A percentile compares a stretch with the other conserved stretches of the same genome.
These are phyloP conservation scores for Leucocoprinus leucothites DNA, from an alignment of 768 basidiomycete genomes.

Conservation along the genomic window DNA sequence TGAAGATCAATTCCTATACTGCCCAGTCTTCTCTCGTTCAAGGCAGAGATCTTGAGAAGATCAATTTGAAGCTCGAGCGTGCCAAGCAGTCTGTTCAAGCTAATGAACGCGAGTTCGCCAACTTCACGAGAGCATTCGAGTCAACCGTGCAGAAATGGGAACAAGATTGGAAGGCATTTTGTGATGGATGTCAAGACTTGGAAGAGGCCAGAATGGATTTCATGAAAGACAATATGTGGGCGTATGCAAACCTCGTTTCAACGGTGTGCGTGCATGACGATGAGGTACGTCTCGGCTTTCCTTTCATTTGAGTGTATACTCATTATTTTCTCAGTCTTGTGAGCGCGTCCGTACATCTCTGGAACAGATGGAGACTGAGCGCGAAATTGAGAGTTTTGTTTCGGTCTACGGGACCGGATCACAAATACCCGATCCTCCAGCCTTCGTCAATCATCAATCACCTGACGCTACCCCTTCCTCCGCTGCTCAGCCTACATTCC, in stretches of 20 bases:
- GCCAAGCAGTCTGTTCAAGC: slow-evolving; percentile 88
- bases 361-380: slow-evolving; percentile 85
- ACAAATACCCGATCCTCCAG: slow-evolving; percentile 82
- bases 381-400: slow-evolving; percentile 89
- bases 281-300: slow-evolving; percentile 54
- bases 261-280: slow-evolving; percentile 95
- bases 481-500: slow-evolving; percentile 52
- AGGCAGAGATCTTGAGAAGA: slow-evolving; percentile 91
- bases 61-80: slow-evolving; percentile 81
- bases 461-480: slow-evolving; percentile 63
- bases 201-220: slow-evolving; percentile 95
- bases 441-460: slow-evolving; percentile 79
- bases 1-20: slow-evolving; percentile 91
- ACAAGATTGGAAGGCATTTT: slow-evolving; percentile 89
- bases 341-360: slow-evolving; percentile 84
- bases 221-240: slow-evolving; percentile 94
- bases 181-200: slow-evolving; percentile 92
- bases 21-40: slow-evolving; percentile 90
- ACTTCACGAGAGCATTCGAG: slow-evolving; percentile 74
- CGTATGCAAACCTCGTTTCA: slow-evolving; percentile 94
- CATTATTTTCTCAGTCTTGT: slow-evolving; percentile 61
- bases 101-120: slow-evolving; percentile 92
- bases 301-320: slow-evolving; percentile 1
- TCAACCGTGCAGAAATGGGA: slow-evolving; percentile 89
- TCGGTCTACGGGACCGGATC: slow-evolving; percentile 85